These are phyloP conservation scores for Fusarium sambucinum DNA, from an alignment of 2,329 filamentous ascomycete genomes.

Conservation along the genomic window DNA sequence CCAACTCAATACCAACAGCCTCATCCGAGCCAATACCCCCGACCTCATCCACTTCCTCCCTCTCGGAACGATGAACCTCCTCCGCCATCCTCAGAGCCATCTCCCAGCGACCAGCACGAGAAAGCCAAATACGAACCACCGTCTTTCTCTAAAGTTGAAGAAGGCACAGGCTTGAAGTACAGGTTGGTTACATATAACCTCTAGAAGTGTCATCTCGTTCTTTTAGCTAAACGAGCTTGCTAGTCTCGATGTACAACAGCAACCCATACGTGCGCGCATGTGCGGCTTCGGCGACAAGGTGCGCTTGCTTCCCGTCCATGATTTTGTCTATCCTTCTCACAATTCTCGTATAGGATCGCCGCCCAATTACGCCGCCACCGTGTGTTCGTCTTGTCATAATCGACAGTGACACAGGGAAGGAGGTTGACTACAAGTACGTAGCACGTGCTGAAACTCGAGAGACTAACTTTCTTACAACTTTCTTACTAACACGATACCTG, in stretches of 20 bases:
- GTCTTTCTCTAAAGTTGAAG: conserved; percentile 53
- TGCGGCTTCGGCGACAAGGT: conserved; percentile 99
- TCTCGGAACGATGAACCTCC: conserved; percentile 44
- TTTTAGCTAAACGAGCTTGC: conserved; percentile 32
- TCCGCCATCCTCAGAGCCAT: conserved; percentile 30
- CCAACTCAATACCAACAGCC: conserved; percentile 42
- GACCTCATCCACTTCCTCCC: conserved; percentile 41
- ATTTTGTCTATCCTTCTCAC: conserved; percentile 6
- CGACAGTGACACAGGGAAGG: conserved; percentile 79
- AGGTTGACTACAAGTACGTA: conserved; percentile 84
- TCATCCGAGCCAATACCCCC: conserved; percentile 43
- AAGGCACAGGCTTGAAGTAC: conserved; percentile 52
- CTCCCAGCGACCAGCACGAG: conserved; percentile 34
- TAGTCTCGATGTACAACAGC: conserved; percentile 85
- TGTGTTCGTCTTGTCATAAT: conserved; percentile 87
- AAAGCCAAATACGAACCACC: conserved; percentile 40
- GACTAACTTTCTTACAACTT: background rate
- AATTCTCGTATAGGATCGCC: conserved; percentile 74
- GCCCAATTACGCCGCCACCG: conserved; percentile 94
- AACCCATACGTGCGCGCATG: conserved; percentile 94
- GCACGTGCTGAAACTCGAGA: background rate
- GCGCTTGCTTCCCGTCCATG: conserved; percentile 44
- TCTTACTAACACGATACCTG: conserved; percentile 16
- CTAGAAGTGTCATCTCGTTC: background rate
- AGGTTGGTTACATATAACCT: conserved; percentile 45